Evolutionary conservation across 805 yeast genomes (phyloP), one percentile per base, ranked within the genome.

Genomic region (Nakazawaea sp.): DNA sequence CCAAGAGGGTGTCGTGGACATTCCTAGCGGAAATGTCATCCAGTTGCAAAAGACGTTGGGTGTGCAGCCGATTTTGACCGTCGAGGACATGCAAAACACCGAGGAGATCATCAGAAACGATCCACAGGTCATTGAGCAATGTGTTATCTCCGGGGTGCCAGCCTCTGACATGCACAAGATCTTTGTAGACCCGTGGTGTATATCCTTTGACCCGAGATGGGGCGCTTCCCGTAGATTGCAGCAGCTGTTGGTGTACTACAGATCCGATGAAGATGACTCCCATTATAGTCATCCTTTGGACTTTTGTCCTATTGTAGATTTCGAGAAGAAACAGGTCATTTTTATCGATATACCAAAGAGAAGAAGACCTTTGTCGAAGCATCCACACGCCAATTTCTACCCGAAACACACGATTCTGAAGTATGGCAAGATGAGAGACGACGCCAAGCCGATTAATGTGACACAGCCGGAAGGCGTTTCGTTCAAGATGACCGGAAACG

Each of bases 401-500:
- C 77, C 78, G 38, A 57, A 66, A 45, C 77, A 70, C 47, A 53
- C 71, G 40, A 68, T 64, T 33, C 74, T 71, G 49, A 68, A 69
- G 50, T 61, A 63, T 43, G 81, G 78, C 34, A 72, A 75, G 17
- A 71, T 58, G 59, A 67, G 84, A 59, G 56, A 57, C 18, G 77
- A 69, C 43, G 63, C 61, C 38, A 75, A 70, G 51, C 82, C 83
- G 19, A 70, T 73, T 51, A 64, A 70, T 43, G 67, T 78, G 27
- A 65, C 77, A 32, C 85, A 78, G 55, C 85, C 85, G 36, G 75
- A 77, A 39, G 85, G 85, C 30, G 83, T 78, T 36, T 75, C 81
- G 4, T 78, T 78, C 64, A 63, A 64, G 43, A 61, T 77, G 70
- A 61, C 63, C 34, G 80, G 79, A 25, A 64, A 75, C 48, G 62